Conservation (phyloP, 768 basidiomycete genomes). For the Candolleomyces efflorescens region DNA sequence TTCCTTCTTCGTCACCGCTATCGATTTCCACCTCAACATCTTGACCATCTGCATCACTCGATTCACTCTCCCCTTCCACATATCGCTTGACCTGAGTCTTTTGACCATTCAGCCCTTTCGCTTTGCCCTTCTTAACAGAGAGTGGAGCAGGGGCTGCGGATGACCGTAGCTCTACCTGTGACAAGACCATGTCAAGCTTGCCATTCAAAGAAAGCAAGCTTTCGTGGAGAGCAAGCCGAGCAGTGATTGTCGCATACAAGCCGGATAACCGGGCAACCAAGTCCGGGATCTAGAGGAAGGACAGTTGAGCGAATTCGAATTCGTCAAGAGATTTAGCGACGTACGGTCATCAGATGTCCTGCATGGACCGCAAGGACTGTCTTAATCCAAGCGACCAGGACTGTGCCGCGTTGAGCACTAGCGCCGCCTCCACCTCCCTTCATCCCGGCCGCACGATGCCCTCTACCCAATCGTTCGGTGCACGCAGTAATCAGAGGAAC, state of each 20-base stretch:
- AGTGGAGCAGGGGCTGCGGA: slow-evolving; percentile 61
- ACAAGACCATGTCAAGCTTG: slow-evolving; percentile 87
- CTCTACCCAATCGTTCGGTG: slow-evolving; percentile 82
- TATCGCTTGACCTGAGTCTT: slow-evolving; percentile 44
- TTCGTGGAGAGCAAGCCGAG: slow-evolving; percentile 78
- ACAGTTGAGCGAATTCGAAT: neutral
- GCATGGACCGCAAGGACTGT: slow-evolving; percentile 83
- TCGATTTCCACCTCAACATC: slow-evolving; percentile 60
- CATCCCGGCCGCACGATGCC: slow-evolving; percentile 64
- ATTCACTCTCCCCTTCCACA: slow-evolving; percentile 77
- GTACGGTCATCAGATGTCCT: slow-evolving; percentile 89
- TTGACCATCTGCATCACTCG: slow-evolving; percentile 48
- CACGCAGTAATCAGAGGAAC: slow-evolving; percentile 84
- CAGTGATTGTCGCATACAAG: slow-evolving; percentile 76
- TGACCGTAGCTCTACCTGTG: slow-evolving; percentile 88
- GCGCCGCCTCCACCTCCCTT: slow-evolving; percentile 78
- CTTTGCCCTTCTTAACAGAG: slow-evolving; percentile 35
- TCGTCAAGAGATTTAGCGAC: slow-evolving; percentile 17
- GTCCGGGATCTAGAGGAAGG: slow-evolving; percentile 73
- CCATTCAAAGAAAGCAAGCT: slow-evolving; percentile 84
- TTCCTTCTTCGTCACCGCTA: slow-evolving; percentile 64
- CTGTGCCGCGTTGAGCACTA: slow-evolving; percentile 70
- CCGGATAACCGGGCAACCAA: slow-evolving; percentile 83
- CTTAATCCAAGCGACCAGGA: slow-evolving; percentile 73
- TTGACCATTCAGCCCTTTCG: slow-evolving; percentile 25